These are phyloP conservation scores for Pseudozyma thailandica DNA, from an alignment of 1,284 basidiomycete species.

Conservation along the genomic window DNA sequence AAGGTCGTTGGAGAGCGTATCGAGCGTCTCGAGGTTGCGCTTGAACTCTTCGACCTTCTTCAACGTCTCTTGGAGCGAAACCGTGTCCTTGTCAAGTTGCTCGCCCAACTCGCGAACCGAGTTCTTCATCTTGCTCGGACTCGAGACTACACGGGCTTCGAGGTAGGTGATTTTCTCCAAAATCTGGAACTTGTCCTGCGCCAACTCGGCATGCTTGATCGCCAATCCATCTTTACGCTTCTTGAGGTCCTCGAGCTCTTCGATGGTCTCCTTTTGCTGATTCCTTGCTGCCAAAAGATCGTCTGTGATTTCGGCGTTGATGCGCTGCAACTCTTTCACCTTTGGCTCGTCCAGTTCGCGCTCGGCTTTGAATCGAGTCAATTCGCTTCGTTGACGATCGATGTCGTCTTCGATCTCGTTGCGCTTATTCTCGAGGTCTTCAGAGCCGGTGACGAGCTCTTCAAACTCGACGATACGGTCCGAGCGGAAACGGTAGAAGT, in stretches of 20 bases:
- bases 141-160: slow-evolving; percentile 52
- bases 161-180: slow-evolving; percentile 57
- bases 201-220: slow-evolving; percentile 54
- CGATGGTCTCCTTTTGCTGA: slow-evolving; percentile 52
- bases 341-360: slow-evolving; percentile 74
- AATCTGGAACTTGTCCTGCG: slow-evolving; percentile 56
- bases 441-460: slow-evolving; percentile 73
- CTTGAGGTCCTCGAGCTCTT: slow-evolving; percentile 54
- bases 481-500: slow-evolving; percentile 65
- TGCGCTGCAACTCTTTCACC: slow-evolving; percentile 75
- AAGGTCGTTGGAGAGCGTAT: slow-evolving; percentile 50
- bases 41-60: slow-evolving; percentile 72
- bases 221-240: slow-evolving; percentile 42
- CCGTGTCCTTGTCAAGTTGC: slow-evolving; percentile 77
- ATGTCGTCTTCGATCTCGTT: slow-evolving; percentile 72
- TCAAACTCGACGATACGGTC: slow-evolving; percentile 72
- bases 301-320: slow-evolving; percentile 84
- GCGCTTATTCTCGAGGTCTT: slow-evolving; percentile 74
- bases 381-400: slow-evolving; percentile 73
- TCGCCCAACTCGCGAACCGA: slow-evolving; percentile 64
- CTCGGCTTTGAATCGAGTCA: slow-evolving; percentile 59
- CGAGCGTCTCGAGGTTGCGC: slow-evolving; percentile 48
- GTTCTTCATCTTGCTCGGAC: slow-evolving; percentile 55
- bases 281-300: slow-evolving; percentile 71
- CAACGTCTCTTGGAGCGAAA: slow-evolving; percentile 79